Base-by-base conservation (phyloP, 306 rosid species). In the Vigna mungo region DNA sequence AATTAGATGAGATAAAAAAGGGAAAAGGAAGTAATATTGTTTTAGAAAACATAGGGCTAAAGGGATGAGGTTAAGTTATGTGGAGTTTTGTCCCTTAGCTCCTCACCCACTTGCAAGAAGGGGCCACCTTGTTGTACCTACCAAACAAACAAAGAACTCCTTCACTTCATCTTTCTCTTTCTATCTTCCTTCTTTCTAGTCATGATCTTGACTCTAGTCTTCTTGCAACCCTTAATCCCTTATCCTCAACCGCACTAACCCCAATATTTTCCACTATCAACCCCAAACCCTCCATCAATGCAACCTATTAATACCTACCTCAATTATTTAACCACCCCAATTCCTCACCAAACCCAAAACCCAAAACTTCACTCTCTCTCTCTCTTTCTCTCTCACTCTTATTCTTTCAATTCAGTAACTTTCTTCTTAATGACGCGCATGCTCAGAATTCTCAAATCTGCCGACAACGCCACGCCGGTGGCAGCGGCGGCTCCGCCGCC, bases 401-500 rank as follows among this genome's bases (percentile, higher is more conserved):
- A 36, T 36, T 36, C 41, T 36, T 36, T 36, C 41, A 34, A 30
- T 30, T 30, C 34, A 30, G 4, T 0, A 30, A 5, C 34, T 30
- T 30, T 30, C 5, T 30, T 30, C 25, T 15, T 1, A 51, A 91
- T 91, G 96, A 68, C 90, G 68, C 91, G 90, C 27, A 5, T 69
- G 15, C 58, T 82, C 1, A 80, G 87, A 70, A 54, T 84, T 64
- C 87, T 89, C 54, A 34, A 68, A 12, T 46, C 84, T 2, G 2
- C 85, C 1, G 81, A 66, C 14, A 67, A 75, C 61, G 36, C 44
- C 36, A 13, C 64, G 39, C 34, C 49, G 30, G 37, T 63, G 10
- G 68, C 69, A 0, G 25, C 43, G 9, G 75, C 46, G 1, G 89
- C 93, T 0, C 92, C 92, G 1, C 96, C 96, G 3, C 94, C 92